Evolutionary conservation across 192 early-diverging fungal species (phyloP).

Genomic region (Piromyces sp.): DNA sequence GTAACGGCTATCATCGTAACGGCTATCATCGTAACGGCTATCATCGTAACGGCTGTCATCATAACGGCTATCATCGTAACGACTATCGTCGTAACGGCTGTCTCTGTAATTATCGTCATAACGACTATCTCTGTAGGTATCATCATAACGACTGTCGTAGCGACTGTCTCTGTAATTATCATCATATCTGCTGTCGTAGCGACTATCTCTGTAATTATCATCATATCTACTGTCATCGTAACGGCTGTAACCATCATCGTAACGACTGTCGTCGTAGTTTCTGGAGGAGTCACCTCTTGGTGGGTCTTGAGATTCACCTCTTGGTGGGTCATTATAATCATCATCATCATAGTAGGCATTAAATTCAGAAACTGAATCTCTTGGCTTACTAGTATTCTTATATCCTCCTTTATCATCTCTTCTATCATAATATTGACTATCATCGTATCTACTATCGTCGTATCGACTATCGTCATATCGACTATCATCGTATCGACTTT

Average conservation of each 20-base stretch:
- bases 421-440: background rate
- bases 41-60: background rate
- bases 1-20: background rate
- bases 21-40: background rate
- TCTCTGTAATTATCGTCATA: background rate
- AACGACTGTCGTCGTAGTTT: background rate
- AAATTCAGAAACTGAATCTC: background rate
- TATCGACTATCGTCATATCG: background rate
- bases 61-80: background rate
- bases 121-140: background rate
- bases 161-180: background rate
- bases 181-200: background rate
- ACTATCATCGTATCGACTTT: background rate
- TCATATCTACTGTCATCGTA: background rate
- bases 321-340: background rate
- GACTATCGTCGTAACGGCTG: background rate
- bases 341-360: background rate
- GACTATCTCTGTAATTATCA: background rate
- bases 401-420: background rate
- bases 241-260: background rate
- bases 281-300: background rate
- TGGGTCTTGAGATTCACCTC: background rate
- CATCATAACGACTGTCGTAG: background rate
- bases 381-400: background rate
- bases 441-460: background rate